Percentiles rank a stretch among this genome's conserved stretches.
Evolutionary conservation across 768 basidiomycete species (phyloP).

Genomic region (Tulasnella sp.): DNA sequence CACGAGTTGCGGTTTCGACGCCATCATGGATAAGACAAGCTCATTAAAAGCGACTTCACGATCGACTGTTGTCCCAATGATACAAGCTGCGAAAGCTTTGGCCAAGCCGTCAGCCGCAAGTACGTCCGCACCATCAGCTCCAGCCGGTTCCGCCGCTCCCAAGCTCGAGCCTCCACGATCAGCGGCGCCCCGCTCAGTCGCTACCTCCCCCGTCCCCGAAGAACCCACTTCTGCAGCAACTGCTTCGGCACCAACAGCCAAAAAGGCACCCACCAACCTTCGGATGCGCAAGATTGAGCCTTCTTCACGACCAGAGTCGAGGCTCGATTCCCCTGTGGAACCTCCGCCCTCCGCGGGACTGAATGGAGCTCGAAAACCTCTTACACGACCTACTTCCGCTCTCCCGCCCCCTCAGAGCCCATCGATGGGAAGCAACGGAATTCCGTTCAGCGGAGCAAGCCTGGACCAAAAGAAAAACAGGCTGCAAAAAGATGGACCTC

Average conservation of each 20-base stretch:
- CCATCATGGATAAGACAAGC: slow-evolving; percentile 82
- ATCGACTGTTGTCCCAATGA: slow-evolving; percentile 78
- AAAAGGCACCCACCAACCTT: slow-evolving; percentile 57
- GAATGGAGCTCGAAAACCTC: slow-evolving; percentile 47
- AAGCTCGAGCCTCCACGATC: slow-evolving; percentile 12
- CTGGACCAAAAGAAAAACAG: slow-evolving; percentile 66
- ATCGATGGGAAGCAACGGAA: slow-evolving; percentile 44
- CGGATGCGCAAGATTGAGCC: slow-evolving; percentile 61
- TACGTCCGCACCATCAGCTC: slow-evolving; percentile 38
- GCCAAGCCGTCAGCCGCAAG: slow-evolving; percentile 46
- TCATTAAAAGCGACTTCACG: slow-evolving; percentile 91
- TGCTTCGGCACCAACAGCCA: slow-evolving; percentile 43
- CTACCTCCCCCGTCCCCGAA: slow-evolving; percentile 30
- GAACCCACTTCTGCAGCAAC: slow-evolving; percentile 36
- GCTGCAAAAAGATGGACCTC: slow-evolving; percentile 71
- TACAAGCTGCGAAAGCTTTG: slow-evolving; percentile 67
- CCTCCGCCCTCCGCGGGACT: slow-evolving; percentile 38
- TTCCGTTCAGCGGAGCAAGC: slow-evolving; percentile 58
- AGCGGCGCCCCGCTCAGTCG: background rate
- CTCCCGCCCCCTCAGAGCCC: slow-evolving; percentile 44
- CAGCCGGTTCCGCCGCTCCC: background rate
- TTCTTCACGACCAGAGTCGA: slow-evolving; percentile 52
- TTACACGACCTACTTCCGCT: slow-evolving; percentile 48
- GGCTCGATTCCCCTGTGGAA: slow-evolving; percentile 48
- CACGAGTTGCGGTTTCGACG: slow-evolving; percentile 73